phyloP scores from a whole-genome alignment of 352 stramenopile species.

The Globisporangium mamillatum region DNA sequence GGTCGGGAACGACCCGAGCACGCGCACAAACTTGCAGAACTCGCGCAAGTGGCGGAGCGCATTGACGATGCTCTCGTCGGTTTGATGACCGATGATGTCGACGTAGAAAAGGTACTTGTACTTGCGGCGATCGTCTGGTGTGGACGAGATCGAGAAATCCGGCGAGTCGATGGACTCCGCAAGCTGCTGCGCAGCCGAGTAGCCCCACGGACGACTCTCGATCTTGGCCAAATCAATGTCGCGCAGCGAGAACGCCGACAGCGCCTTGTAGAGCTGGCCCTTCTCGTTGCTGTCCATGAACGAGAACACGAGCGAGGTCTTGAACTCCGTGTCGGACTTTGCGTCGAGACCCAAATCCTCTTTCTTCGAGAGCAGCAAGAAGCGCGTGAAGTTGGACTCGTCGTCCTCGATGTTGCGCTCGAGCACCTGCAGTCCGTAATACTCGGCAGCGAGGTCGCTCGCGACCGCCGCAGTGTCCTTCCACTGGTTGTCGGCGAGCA shows the following conservation, averaged over 20 bases:
- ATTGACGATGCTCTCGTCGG: conserved; percentile 61
- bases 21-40: conserved; percentile 79
- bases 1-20: conserved; percentile 83
- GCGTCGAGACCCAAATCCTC: conserved; percentile 34
- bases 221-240: conserved; percentile 75
- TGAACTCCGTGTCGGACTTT: conserved; percentile 43
- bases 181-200: conserved; percentile 57
- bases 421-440: conserved; percentile 92
- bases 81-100: conserved; percentile 62
- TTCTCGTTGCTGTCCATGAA: conserved; percentile 64
- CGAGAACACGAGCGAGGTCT: conserved; percentile 74
- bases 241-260: conserved; percentile 58
- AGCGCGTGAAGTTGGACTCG: conserved; percentile 94
- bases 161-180: conserved; percentile 25
- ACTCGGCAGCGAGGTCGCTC: conserved; percentile 92
- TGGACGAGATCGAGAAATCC: conserved; percentile 29
- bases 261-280: conserved; percentile 56
- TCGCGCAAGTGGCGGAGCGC: conserved; percentile 81
- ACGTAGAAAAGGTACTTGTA: conserved; percentile 85
- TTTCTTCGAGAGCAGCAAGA: conserved; percentile 80
- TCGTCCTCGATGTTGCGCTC: conserved; percentile 88
- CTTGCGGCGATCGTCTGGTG: conserved; percentile 34
- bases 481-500: conserved; percentile 91
- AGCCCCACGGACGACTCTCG: conserved; percentile 61
- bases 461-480: conserved; percentile 90